Base-by-base conservation (phyloP, 768 basidiomycete genomes). In the Fibroporia radiculosa region DNA sequence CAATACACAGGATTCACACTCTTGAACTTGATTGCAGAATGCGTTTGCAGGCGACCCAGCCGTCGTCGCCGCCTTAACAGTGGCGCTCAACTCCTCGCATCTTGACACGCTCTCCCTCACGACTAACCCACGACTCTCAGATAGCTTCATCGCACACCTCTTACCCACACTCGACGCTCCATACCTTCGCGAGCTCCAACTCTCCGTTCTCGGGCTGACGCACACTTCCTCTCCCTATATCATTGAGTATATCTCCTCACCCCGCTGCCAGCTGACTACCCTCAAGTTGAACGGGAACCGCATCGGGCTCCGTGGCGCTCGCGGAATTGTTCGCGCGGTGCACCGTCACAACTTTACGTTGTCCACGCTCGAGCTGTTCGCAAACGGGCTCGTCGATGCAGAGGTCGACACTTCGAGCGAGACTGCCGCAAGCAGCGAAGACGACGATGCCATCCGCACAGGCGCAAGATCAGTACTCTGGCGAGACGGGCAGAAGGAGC, bases 271-370 rank as follows among this genome's bases (percentile, higher is more conserved):
- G 8, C 62, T 84, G 7, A 62, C 69, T 35, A 65, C 64, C 3
- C 62, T 84, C 32, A 72, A 70, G 42, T 70, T 75, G 47, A 82
- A 74, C 48, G 75, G 73, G 28, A 84, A 84, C 47, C 58, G 61
- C 23, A 58, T 84, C 6, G 75, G 74, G 3, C 57, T 66, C 35
- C 63, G 53, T 2, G 73, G 68, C 8, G 70, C 77, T 14, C 60
- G 59, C 27, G 55, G 56, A 13, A 72, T 84, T 33, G 59, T 78
- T 24, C 55, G 58, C 10, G 71, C 72, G 18, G 66, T 80, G 14
- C 56, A 69, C 41, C 61, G 52, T 25, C 47, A 60, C 28, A 83
- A 81, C 55, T 74, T 67, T 51, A 60, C 65, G 3, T 59, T 84
- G 10, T 52, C 60, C 33, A 63, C 56, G n/a, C 59, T 81, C 40